A percentile compares a stretch with the other conserved stretches of the same genome.
phyloP scores from a whole-genome alignment of 768 basidiomycete genomes.

The Suillus ampliporus region DNA sequence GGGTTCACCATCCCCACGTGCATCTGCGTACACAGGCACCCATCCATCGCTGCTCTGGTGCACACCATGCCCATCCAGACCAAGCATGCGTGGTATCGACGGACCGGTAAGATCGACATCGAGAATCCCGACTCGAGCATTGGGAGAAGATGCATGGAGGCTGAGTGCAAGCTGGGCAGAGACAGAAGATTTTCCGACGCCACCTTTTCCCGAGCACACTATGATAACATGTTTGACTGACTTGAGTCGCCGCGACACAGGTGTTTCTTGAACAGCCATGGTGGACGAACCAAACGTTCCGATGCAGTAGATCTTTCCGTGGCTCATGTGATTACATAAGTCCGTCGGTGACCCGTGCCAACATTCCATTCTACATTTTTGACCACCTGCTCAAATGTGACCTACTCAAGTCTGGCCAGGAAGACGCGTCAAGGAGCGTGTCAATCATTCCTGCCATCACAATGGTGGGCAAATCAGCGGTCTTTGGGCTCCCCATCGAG shows the following conservation, averaged over 20 bases:
- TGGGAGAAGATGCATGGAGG: constrained; percentile 72
- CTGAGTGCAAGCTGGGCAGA: constrained; percentile 90
- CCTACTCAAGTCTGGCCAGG: neutral
- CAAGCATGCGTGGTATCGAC: constrained; percentile 94
- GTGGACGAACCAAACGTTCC: neutral
- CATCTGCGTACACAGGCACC: constrained; percentile 97
- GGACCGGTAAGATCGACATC: constrained; percentile 95
- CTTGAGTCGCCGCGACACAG: constrained; percentile 72
- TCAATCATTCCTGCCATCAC: neutral
- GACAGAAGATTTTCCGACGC: constrained; percentile 98
- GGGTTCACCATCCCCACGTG: constrained; percentile 52
- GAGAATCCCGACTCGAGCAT: constrained; percentile 81
- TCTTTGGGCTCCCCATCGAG: neutral
- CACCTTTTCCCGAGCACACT: constrained; percentile 96
- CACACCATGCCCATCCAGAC: constrained; percentile 83
- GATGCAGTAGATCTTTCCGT: neutral
- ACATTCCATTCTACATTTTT: neutral
- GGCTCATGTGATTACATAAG: constrained; percentile 7
- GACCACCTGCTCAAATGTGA: neutral
- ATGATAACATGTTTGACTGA: constrained; percentile 86
- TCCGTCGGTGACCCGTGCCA: neutral
- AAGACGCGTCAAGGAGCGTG: neutral
- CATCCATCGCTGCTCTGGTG: constrained; percentile 96
- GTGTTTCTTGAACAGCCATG: constrained; percentile 50
- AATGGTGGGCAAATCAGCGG: neutral